Evolutionary conservation across 2,329 filamentous ascomycete species (phyloP).

Genomic region (Fusarium xyrophilum): DNA sequence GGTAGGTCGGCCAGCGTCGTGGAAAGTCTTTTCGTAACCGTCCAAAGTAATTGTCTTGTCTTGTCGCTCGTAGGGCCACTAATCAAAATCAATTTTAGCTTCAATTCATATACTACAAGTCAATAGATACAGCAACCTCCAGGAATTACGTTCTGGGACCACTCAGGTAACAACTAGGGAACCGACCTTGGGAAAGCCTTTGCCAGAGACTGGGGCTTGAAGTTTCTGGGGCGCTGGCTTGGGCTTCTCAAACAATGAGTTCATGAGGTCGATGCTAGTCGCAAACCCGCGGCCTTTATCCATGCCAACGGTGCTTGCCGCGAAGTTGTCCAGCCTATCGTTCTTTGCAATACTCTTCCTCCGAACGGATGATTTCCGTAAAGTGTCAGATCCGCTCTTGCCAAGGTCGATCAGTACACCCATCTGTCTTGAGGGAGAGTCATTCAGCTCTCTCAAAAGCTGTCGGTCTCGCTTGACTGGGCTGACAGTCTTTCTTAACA

Average conservation of each 20-base stretch:
- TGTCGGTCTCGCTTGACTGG: slow-evolving; percentile 91
- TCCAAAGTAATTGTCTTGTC: slow-evolving; percentile 72
- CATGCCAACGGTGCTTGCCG: slow-evolving; percentile 43
- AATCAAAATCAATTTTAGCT: slow-evolving; percentile 58
- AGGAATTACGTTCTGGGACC: slow-evolving; percentile 34
- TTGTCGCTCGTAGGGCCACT: slow-evolving; percentile 89
- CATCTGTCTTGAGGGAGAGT: slow-evolving; percentile 53
- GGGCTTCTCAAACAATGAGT: slow-evolving; percentile 83
- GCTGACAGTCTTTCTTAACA: slow-evolving; percentile 91
- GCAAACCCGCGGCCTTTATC: slow-evolving; percentile 72
- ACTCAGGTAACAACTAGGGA: slow-evolving; percentile 50
- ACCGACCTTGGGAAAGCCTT: slow-evolving; percentile 91
- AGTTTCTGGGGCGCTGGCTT: slow-evolving; percentile 64
- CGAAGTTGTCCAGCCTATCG: slow-evolving; percentile 41
- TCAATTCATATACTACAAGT: slow-evolving; percentile 44
- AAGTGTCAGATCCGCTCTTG: slow-evolving; percentile 57
- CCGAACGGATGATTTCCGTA: slow-evolving; percentile 51
- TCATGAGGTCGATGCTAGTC: slow-evolving; percentile 95
- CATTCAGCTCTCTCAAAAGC: slow-evolving; percentile 66
- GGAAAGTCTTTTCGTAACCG: slow-evolving; percentile 70
- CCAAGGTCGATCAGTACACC: slow-evolving; percentile 40
- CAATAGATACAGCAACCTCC: slow-evolving; percentile 46
- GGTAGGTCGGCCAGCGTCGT: slow-evolving; percentile 76
- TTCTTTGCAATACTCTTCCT: slow-evolving; percentile 44
- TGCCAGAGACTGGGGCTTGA: slow-evolving; percentile 59